Evolutionary conservation across 169 alveolate species (phyloP), one percentile per base, ranked within the genome.

Genomic region (Toxoplasma gondii): DNA sequence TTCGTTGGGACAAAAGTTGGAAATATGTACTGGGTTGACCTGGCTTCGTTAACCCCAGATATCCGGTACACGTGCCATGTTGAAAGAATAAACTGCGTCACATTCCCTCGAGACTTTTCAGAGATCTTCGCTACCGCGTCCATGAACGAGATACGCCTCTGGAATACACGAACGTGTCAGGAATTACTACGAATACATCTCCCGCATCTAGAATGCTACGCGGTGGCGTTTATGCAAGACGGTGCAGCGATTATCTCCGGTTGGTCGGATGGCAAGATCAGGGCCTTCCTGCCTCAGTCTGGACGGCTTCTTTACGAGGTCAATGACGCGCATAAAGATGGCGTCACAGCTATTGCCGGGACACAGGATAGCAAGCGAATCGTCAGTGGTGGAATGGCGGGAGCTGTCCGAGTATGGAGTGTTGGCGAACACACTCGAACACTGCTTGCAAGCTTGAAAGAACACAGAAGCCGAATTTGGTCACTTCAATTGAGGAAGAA

Each of bases 331-430:
- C 99, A 98, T 94, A 95, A 97, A 91, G 98, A 97, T 93, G 99
- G 99, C 36, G 98, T 97, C 80, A 98, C 99, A 36, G 98, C 99
- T 31, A 67, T 98, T 38, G 96, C 98, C 31, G 94, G 94, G 27
- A 94, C 95, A 17, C 43, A 80, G 29, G 96, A 92, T 70, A 90
- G 95, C 58, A 69, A 64, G 44, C 80, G 97, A 41, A 81, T 96
- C 92, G 95, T 95, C 29, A 94, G 97, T 31, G 98, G 98, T 0
- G 98, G 98, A 54, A 97, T 97, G 96, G 97, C 97, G 91, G 99
- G 99, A 54, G 99, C 98, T 93, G 98, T 98, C 22, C 97, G 99
- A 93, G 98, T 98, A 82, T 98, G 99, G 99, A 49, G 80, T 39
- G 43, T 49, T 22, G 91, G 69, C 67, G 91, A 69, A 38, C 54